Evolutionary conservation across 2,329 filamentous ascomycete genomes (phyloP), one percentile per base, ranked within the genome.

Genomic region (Cryoendolithus antarcticus): DNA sequence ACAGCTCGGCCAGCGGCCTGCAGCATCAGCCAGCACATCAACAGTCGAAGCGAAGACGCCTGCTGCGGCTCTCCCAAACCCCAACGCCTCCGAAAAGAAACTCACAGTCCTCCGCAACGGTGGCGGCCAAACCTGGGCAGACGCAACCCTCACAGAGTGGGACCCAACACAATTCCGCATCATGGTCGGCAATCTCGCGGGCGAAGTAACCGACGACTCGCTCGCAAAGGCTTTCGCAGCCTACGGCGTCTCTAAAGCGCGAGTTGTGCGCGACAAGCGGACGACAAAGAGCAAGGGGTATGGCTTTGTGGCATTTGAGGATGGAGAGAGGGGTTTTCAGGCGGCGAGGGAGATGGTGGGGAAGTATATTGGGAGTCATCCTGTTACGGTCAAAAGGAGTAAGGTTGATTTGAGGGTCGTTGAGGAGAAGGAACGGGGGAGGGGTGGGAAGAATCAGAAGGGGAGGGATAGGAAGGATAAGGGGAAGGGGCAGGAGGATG

Each of bases 281-380:
- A 94, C 89, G 1, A 91, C 83, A 40, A 98, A 98, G 66, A 93
- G 84, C 55, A 93, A 91, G 59, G 91, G 89, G 0, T 98, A 85
- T 58, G 91, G 91, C 2, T 98, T 98, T 56, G 88, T 98, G 40
- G 91, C 85, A 62, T 96, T 98, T 64, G 82, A 80, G 53, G 84
- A 95, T 57, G 84, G 86, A 24, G 91, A 98, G 60, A 88, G 95
- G 56, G 96, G 93, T 60, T 96, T 98, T 69, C 77, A 85, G 54
- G 89, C 91, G 2, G 89, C 86, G 53, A 86, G 91, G 65, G 89
- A 96, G 66, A 96, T 96, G 91, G 84, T 95, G 55, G 88, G 88
- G 52, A 96, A 98, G 66, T 98, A 98, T 63, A 96, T 98, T 57
- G 89, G 93, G 54, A 95, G 86, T 59, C 91, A 96, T 61, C 91